phyloP scores from a whole-genome alignment of 1,284 basidiomycete genomes.

The Pseudozyma sp. region DNA sequence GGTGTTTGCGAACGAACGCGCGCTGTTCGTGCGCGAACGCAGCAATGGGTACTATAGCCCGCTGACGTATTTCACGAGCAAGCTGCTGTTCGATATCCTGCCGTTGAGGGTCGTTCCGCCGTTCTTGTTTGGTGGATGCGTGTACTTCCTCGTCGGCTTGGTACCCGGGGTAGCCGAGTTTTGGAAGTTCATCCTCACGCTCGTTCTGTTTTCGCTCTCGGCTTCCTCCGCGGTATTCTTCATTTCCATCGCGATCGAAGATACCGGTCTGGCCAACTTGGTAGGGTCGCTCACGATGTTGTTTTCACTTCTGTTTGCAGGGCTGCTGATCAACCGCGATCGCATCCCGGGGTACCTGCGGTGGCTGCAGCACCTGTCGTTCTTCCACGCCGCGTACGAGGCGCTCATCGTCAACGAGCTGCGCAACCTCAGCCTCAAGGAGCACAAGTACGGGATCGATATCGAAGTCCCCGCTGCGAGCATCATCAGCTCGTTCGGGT shows the following conservation, averaged over 20 bases:
- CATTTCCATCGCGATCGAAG: constrained; percentile 86
- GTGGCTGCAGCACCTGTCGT: constrained; percentile 90
- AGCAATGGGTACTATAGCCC: constrained; percentile 97
- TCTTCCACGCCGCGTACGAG: constrained; percentile 99
- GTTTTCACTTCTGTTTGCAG: constrained; percentile 91
- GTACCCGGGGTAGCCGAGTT: constrained; percentile 88
- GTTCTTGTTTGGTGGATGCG: constrained; percentile 90
- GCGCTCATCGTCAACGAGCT: constrained; percentile 94
- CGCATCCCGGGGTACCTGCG: constrained; percentile 79
- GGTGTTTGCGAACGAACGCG: constrained; percentile 90
- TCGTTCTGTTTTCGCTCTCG: constrained; percentile 90
- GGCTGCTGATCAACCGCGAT: constrained; percentile 91
- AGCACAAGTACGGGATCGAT: constrained; percentile 70
- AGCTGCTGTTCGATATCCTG: constrained; percentile 93
- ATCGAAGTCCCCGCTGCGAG: constrained; percentile 57
- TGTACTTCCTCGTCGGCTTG: constrained; percentile 91
- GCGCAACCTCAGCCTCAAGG: constrained; percentile 89
- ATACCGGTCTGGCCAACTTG: constrained; percentile 86
- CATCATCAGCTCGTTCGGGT: constrained; percentile 56
- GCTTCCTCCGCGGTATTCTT: constrained; percentile 90
- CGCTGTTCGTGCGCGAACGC: constrained; percentile 95
- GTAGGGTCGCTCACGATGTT: constrained; percentile 96
- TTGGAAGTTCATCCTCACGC: constrained; percentile 92
- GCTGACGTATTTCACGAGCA: constrained; percentile 93
- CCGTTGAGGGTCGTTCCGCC: constrained; percentile 93